Conservation (phyloP, 176 grass and related monocot species). For the Aechmea fasciata region DNA sequence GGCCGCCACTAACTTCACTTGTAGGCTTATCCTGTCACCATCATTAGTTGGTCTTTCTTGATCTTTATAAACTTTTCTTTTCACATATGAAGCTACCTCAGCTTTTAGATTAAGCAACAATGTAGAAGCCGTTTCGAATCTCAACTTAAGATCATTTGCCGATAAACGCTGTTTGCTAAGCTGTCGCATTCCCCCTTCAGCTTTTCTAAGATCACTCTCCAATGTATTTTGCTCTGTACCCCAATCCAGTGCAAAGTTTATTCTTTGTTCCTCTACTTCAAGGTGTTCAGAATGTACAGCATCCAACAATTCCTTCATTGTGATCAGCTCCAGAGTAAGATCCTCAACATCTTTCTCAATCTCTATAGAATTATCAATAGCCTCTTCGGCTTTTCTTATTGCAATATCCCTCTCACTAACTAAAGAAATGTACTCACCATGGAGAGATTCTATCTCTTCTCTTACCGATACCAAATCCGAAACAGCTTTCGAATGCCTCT, state of each 20-base stretch:
- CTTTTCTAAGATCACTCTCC: slow-evolving; percentile 54
- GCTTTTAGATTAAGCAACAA: slow-evolving; percentile 33
- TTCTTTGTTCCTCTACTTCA: slow-evolving; percentile 52
- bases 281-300: slow-evolving; percentile 54
- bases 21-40: background rate
- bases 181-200: slow-evolving; percentile 37
- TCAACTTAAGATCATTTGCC: slow-evolving; percentile 43
- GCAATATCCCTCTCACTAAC: slow-evolving; percentile 35
- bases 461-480: slow-evolving; percentile 52
- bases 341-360: slow-evolving; percentile 51
- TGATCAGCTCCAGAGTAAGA: slow-evolving; percentile 52
- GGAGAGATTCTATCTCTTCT: slow-evolving; percentile 47
- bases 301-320: slow-evolving; percentile 40
- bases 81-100: slow-evolving; percentile 38
- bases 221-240: slow-evolving; percentile 40
- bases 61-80: slow-evolving; percentile 16
- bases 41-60: slow-evolving; percentile 1
- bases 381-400: slow-evolving; percentile 38
- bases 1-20: background rate
- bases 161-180: slow-evolving; percentile 20
- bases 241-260: slow-evolving; percentile 41
- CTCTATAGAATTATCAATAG: slow-evolving; percentile 26
- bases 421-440: slow-evolving; percentile 43
- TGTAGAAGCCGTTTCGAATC: slow-evolving; percentile 34
- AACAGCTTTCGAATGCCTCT: slow-evolving; percentile 31